Conservation (phyloP, 495 filamentous ascomycete genomes). For the Annulohypoxylon maeteangense region DNA sequence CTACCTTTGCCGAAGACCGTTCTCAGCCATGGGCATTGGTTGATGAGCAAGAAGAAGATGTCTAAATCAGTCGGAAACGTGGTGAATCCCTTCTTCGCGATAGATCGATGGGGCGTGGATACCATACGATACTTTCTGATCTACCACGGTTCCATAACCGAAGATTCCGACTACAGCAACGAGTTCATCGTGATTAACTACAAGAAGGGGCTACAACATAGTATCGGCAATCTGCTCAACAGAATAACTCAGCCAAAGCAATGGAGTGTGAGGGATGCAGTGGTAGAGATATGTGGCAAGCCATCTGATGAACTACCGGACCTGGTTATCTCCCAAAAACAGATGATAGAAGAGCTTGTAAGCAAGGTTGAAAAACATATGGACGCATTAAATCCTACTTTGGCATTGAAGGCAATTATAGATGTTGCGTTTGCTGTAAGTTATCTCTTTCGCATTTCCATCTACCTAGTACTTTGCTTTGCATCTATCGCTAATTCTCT, state of each 20-base stretch:
- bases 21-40: conserved; percentile 94
- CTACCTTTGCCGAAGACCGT: conserved; percentile 84
- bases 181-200: conserved; percentile 77
- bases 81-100: conserved; percentile 92
- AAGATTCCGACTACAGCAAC: conserved; percentile 89
- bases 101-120: conserved; percentile 89
- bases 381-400: conserved; percentile 70
- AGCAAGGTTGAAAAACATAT: conserved; percentile 64
- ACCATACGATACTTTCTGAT: conserved; percentile 88
- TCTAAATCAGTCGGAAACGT: conserved; percentile 94
- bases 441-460: not conserved
- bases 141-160: conserved; percentile 74
- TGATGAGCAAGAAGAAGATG: conserved; percentile 90
- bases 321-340: not conserved
- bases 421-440: conserved; percentile 65
- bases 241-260: conserved; percentile 74
- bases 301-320: not conserved
- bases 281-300: conserved; percentile 53
- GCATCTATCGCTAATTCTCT: conserved; percentile 20
- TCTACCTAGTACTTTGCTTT: not conserved
- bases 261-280: conserved; percentile 69
- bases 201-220: conserved; percentile 76
- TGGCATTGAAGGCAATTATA: conserved; percentile 75
- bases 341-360: conserved; percentile 23
- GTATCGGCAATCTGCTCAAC: conserved; percentile 80